Percentiles rank a stretch among this genome's conserved stretches.
Conservation (phyloP, 306 rosid genomes). For the Pyrus betulifolia region DNA sequence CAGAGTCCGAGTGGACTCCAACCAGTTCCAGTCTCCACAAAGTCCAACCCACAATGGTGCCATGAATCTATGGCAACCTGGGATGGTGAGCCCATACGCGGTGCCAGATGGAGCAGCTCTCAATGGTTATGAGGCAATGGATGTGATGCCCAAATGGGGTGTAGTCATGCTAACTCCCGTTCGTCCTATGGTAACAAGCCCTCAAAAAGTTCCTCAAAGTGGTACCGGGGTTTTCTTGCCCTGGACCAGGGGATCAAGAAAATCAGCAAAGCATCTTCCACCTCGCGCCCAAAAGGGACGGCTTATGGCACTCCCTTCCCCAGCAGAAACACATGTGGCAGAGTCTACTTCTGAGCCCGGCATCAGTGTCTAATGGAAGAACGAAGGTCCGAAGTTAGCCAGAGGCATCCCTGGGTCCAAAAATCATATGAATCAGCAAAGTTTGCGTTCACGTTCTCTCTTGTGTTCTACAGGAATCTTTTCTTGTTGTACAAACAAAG, state of each 20-base stretch:
- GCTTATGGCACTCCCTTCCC: conserved; percentile 54
- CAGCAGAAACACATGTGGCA: conserved; percentile 37
- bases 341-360: conserved; percentile 59
- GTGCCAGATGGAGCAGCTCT: conserved; percentile 47
- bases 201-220: conserved; percentile 48
- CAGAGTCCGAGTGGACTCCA: conserved; percentile 59
- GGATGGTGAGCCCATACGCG: conserved; percentile 41
- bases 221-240: conserved; percentile 99
- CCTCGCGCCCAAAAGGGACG: conserved; percentile 89
- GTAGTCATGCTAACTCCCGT: conserved; percentile 74
- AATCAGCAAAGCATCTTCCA: conserved; percentile 84
- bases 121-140: conserved; percentile 53
- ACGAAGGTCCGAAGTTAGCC: conserved; percentile 10
- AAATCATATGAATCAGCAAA: conserved; percentile 24
- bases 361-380: conserved; percentile 39
- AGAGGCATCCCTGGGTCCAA: conserved; percentile 35
- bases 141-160: conserved; percentile 81
- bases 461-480: conserved; percentile 32
- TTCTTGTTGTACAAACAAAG: conserved; percentile 51
- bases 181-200: conserved; percentile 54
- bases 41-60: conserved; percentile 37
- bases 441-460: conserved; percentile 15
- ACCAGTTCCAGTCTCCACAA: conserved; percentile 53
- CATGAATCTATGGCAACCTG: conserved; percentile 71
- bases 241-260: conserved; percentile 75